phyloP scores from a whole-genome alignment of 768 basidiomycete species.

The Phlebiopsis gigantea region DNA sequence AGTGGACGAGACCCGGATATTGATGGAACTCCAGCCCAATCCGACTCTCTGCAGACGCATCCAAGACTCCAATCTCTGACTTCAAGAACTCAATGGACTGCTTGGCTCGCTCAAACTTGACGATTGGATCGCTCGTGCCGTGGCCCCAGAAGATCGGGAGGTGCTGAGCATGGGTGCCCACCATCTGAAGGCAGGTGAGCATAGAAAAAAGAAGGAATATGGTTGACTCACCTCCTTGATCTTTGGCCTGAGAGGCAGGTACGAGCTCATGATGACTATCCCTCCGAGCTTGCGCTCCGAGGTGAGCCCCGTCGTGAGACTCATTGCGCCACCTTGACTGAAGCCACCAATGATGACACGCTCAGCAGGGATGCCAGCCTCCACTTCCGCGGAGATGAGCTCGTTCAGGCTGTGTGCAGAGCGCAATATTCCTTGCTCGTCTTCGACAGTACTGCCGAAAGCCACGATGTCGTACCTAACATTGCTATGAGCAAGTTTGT shows the following conservation, averaged over 20 bases:
- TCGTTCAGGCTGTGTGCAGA: constrained; percentile 57
- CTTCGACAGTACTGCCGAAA: constrained; percentile 54
- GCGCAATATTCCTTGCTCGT: constrained; percentile 69
- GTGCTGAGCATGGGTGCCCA: constrained; percentile 49
- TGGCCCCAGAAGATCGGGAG: constrained; percentile 87
- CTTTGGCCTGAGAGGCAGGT: constrained; percentile 64
- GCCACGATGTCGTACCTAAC: constrained; percentile 73
- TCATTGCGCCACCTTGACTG: constrained; percentile 80
- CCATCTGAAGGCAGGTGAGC: constrained; percentile 40
- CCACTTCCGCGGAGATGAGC: constrained; percentile 74
- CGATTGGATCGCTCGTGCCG: constrained; percentile 70
- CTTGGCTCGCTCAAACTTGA: constrained; percentile 49
- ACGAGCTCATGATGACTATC: constrained; percentile 69
- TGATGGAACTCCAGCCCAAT: constrained; percentile 62
- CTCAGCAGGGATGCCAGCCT: constrained; percentile 57
- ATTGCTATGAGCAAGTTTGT: background rate
- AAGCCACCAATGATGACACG: constrained; percentile 87
- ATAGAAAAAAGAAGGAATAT: background rate
- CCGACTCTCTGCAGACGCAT: constrained; percentile 31
- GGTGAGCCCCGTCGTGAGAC: constrained; percentile 67
- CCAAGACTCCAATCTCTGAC: constrained; percentile 44
- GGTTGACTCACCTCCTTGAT: constrained; percentile 52
- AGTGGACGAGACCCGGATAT: constrained; percentile 67
- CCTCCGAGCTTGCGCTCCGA: constrained; percentile 66
- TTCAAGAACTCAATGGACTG: constrained; percentile 55